Conservation (phyloP, 2,329 filamentous ascomycete genomes). For the Aspergillus melleus region DNA sequence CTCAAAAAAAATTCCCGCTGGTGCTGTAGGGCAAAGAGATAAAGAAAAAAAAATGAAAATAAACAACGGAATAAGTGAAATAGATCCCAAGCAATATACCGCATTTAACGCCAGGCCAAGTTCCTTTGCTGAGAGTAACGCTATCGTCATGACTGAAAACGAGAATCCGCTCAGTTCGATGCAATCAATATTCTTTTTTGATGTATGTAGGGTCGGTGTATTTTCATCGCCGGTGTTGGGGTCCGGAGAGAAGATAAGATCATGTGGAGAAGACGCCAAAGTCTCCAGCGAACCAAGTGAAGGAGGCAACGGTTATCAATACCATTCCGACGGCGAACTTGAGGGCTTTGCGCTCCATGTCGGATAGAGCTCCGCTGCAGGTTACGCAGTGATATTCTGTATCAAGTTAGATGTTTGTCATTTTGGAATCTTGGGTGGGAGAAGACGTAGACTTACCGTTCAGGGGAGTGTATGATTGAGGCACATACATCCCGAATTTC, state of each 20-base stretch:
- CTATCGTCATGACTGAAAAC: constrained; percentile 29
- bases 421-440: not conserved
- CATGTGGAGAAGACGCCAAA: constrained; percentile 38
- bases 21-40: constrained; percentile 1
- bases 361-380: constrained; percentile 55
- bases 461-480: constrained; percentile 53
- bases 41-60: too few relatives aligned
- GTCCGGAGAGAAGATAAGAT: not conserved
- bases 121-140: constrained; percentile 26
- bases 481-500: constrained; percentile 64
- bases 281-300: constrained; percentile 53
- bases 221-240: not conserved
- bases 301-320: constrained; percentile 57
- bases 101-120: constrained; percentile 6
- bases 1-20: constrained; percentile 3
- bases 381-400: constrained; percentile 58
- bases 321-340: constrained; percentile 58
- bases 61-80: constrained; percentile 2
- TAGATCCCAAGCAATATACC: constrained; percentile 6
- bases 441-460: constrained; percentile 43
- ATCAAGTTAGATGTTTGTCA: constrained; percentile 18
- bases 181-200: constrained; percentile 12
- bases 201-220: not conserved
- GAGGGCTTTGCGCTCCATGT: constrained; percentile 56
- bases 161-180: constrained; percentile 18